Percentiles rank a stretch among this genome's conserved stretches.
Conservation (phyloP, 1,284 basidiomycete species). For the Pyrrhoderma lamaoense region DNA sequence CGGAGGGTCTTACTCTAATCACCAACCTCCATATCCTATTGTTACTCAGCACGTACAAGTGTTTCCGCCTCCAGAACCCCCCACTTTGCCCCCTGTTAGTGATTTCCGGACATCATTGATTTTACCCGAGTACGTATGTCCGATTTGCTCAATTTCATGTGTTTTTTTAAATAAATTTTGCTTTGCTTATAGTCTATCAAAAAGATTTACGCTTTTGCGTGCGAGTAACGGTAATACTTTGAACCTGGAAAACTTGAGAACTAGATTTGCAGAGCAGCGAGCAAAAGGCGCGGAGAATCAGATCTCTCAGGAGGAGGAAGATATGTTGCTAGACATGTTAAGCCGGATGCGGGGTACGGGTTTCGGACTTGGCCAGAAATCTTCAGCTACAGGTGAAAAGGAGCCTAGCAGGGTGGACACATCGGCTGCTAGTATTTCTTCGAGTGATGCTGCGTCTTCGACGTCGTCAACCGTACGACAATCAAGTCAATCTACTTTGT, state of each 20-base stretch:
- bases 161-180: background rate
- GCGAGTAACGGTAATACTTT: constrained; percentile 56
- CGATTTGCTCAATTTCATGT: constrained; percentile 5
- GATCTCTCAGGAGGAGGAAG: constrained; percentile 73
- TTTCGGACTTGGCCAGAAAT: background rate
- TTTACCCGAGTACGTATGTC: constrained; percentile 62
- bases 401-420: constrained; percentile 6
- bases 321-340: constrained; percentile 71
- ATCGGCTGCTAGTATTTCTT: constrained; percentile 7
- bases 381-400: constrained; percentile 4
- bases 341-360: constrained; percentile 45
- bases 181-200: constrained; percentile 51
- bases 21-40: constrained; percentile 23
- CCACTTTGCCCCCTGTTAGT: constrained; percentile 54
- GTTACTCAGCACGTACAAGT: constrained; percentile 25
- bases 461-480: constrained; percentile 14
- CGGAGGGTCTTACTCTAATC: background rate
- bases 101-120: constrained; percentile 79
- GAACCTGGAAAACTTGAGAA: constrained; percentile 53
- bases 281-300: constrained; percentile 57
- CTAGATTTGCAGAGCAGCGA: constrained; percentile 66
- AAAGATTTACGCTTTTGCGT: constrained; percentile 71
- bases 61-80: constrained; percentile 29
- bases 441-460: constrained; percentile 7
- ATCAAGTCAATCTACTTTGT: constrained; percentile 15